A percentile compares a stretch with the other conserved stretches of the same genome.
phyloP scores from a whole-genome alignment of 2,329 filamentous ascomycete species.

The Simplicillium aogashimaense region DNA sequence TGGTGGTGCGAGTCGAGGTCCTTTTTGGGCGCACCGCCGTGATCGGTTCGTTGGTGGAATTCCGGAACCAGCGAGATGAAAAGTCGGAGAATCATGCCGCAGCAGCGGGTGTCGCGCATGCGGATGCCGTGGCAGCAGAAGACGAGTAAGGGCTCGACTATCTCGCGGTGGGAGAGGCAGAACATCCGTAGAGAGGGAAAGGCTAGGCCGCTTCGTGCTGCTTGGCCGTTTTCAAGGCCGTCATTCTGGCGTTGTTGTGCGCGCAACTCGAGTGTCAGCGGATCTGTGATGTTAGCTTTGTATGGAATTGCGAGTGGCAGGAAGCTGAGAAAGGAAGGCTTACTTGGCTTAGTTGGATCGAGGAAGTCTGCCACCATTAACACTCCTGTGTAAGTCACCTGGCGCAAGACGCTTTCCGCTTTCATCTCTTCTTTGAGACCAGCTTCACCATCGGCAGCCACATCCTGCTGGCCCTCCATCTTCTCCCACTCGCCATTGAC shows the following conservation, averaged over 20 bases:
- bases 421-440: constrained; percentile 91
- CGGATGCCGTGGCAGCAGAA: constrained; percentile 88
- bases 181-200: constrained; percentile 64
- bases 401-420: constrained; percentile 85
- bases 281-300: constrained; percentile 15
- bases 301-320: neutral
- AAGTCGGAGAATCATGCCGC: constrained; percentile 75
- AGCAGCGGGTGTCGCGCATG: constrained; percentile 83
- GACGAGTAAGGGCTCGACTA: constrained; percentile 80
- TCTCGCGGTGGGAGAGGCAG: constrained; percentile 64
- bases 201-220: constrained; percentile 19
- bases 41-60: constrained; percentile 35
- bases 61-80: constrained; percentile 77
- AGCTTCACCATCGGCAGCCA: constrained; percentile 63
- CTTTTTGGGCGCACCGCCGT: constrained; percentile 17
- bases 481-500: constrained; percentile 80
- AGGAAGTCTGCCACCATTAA: constrained; percentile 85
- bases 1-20: constrained; percentile 8
- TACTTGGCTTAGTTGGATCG: constrained; percentile 61
- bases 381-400: constrained; percentile 85
- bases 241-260: constrained; percentile 11
- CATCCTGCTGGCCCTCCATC: constrained; percentile 53
- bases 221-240: constrained; percentile 6
- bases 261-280: constrained; percentile 16
- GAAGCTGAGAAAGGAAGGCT: constrained; percentile 19